Evolutionary conservation across 768 basidiomycete genomes (phyloP).

Genomic region (Harrya chromipes): DNA sequence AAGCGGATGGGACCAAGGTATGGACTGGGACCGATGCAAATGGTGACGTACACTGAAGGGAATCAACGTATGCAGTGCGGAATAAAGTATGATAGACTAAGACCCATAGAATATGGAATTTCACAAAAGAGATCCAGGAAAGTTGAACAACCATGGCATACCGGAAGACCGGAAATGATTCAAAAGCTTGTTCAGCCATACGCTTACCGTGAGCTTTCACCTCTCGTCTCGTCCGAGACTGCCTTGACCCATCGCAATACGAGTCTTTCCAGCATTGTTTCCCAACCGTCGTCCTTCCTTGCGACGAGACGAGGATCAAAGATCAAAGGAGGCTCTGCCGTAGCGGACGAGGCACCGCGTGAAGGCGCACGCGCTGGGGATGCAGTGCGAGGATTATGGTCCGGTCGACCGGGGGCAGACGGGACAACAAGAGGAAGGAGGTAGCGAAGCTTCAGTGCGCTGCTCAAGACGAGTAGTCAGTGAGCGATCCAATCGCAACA

Average conservation of each 20-base stretch:
- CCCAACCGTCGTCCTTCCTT: constrained; percentile 74
- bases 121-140: constrained; percentile 3
- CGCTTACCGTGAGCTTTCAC: constrained; percentile 27
- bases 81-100: constrained; percentile 15
- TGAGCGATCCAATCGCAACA: not conserved
- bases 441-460: constrained; percentile 83
- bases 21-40: constrained; percentile 3
- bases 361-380: constrained; percentile 17
- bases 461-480: constrained; percentile 24
- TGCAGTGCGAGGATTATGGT: constrained; percentile 23
- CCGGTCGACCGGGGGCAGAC: constrained; percentile 33
- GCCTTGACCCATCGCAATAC: constrained; percentile 65
- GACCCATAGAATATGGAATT: constrained; percentile 6
- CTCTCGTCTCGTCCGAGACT: constrained; percentile 65
- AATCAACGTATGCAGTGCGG: constrained; percentile 1
- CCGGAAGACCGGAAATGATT: not conserved
- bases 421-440: constrained; percentile 65
- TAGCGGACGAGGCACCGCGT: constrained; percentile 33
- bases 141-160: not conserved
- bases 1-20: not conserved
- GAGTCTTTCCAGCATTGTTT: constrained; percentile 66
- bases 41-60: not conserved
- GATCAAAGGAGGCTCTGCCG: constrained; percentile 45
- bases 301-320: constrained; percentile 79
- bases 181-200: not conserved